phyloP scores from a whole-genome alignment of 2,329 filamentous ascomycete species.

The Colletotrichum sp. region DNA sequence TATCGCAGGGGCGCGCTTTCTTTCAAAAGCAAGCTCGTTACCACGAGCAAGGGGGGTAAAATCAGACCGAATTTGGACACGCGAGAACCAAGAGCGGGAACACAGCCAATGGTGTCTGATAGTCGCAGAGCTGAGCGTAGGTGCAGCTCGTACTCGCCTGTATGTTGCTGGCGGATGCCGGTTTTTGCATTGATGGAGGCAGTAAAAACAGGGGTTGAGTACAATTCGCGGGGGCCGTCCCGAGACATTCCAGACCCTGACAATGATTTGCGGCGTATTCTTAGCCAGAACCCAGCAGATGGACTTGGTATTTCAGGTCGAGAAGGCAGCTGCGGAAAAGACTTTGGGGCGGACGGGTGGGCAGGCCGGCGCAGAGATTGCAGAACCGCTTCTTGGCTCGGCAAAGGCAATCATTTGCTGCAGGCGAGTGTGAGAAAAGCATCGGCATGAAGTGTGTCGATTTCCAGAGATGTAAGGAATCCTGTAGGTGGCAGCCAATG shows the following conservation, averaged over 20 bases:
- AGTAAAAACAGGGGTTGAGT: neutral
- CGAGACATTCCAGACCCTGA: conserved; percentile 3
- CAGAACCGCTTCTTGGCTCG: conserved; percentile 12
- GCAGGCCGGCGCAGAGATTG: neutral
- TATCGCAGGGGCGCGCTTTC: neutral
- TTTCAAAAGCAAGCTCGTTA: neutral
- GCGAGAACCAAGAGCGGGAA: neutral
- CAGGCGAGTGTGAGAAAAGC: neutral
- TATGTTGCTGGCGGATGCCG: neutral
- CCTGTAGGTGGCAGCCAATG: neutral
- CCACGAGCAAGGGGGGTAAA: neutral
- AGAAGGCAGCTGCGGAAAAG: neutral
- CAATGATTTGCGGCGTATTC: neutral
- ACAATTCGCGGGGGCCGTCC: neutral
- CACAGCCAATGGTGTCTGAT: neutral
- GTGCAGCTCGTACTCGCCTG: neutral
- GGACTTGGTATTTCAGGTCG: neutral
- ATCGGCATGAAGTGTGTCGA: neutral
- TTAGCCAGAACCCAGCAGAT: neutral
- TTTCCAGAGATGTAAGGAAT: neutral
- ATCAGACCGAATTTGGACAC: neutral
- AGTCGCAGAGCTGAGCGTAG: neutral
- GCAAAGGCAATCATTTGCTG: neutral
- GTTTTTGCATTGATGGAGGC: neutral
- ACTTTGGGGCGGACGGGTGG: neutral